phyloP scores from a whole-genome alignment of 495 filamentous ascomycete genomes.

The Penicillium argentinense region DNA sequence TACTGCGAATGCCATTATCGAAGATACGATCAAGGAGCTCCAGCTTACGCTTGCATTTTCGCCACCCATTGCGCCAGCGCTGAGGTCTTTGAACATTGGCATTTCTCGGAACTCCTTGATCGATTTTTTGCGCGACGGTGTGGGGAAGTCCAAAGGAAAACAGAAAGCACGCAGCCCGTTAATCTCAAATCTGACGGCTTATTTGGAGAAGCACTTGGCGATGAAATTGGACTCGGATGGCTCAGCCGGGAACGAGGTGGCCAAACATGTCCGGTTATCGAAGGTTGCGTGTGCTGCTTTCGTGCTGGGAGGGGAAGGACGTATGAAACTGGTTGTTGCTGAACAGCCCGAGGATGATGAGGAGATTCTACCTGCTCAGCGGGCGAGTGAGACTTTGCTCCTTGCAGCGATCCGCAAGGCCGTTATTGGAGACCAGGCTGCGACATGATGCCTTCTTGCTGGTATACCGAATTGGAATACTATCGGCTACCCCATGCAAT shows the following conservation, averaged over 20 bases:
- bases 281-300: constrained; percentile 56
- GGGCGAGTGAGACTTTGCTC: constrained; percentile 32
- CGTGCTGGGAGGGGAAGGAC: constrained; percentile 51
- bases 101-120: constrained; percentile 38
- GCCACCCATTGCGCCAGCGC: constrained; percentile 33
- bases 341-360: constrained; percentile 21
- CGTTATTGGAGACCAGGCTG: constrained; percentile 19
- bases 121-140: constrained; percentile 19
- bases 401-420: constrained; percentile 28
- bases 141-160: constrained; percentile 4
- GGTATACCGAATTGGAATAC: not conserved
- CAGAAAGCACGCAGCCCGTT: constrained; percentile 32
- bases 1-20: constrained; percentile 12
- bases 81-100: constrained; percentile 50
- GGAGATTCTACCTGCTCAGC: constrained; percentile 8
- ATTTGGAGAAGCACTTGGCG: constrained; percentile 48
- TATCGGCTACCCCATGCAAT: no score
- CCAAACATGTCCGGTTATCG: constrained; percentile 43
- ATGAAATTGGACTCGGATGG: constrained; percentile 45
- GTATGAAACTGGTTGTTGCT: constrained; percentile 49
- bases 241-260: constrained; percentile 8
- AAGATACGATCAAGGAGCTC: constrained; percentile 38
- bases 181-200: constrained; percentile 39
- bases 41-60: constrained; percentile 45
- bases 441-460: constrained; percentile 15